Percentiles rank a stretch among this genome's conserved stretches.
These are phyloP conservation scores for Penicillium sp. DNA, from an alignment of 2,329 filamentous ascomycete genomes.

Conservation along the genomic window DNA sequence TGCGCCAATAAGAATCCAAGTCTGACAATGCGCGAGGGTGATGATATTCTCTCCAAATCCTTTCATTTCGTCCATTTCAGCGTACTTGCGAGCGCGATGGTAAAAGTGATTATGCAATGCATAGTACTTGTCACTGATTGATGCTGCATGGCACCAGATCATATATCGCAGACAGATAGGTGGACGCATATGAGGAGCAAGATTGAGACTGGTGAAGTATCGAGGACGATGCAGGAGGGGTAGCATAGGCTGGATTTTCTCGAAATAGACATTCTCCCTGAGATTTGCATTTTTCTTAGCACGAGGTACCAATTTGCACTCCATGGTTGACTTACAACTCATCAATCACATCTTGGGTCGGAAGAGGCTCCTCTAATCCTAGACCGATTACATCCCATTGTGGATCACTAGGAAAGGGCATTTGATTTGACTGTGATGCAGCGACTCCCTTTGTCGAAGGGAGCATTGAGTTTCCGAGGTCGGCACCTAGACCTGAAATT, in stretches of 20 bases:
- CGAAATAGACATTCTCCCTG: conserved; percentile 77
- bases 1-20: conserved; percentile 75
- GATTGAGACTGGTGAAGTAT: conserved; percentile 85
- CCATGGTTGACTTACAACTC: conserved; percentile 65
- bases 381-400: conserved; percentile 86
- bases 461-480: conserved; percentile 25
- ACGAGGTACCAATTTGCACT: not conserved
- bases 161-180: conserved; percentile 89
- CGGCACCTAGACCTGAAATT: conserved; percentile 25
- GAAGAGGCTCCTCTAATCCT: conserved; percentile 80
- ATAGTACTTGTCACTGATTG: conserved; percentile 78
- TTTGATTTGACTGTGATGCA: conserved; percentile 24
- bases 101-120: conserved; percentile 88
- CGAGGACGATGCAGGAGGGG: conserved; percentile 90
- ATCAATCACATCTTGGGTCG: conserved; percentile 78
- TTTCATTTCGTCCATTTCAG: conserved; percentile 86
- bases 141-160: conserved; percentile 94
- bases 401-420: conserved; percentile 51
- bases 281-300: conserved; percentile 52
- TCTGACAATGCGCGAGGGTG: conserved; percentile 82
- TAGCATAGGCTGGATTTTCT: conserved; percentile 82
- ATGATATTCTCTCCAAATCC: conserved; percentile 90
- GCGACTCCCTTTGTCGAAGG: conserved; percentile 30
- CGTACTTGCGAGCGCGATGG: conserved; percentile 83
- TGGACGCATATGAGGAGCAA: conserved; percentile 83